These are phyloP conservation scores for Phyllostachys edulis DNA, from an alignment of 176 grass and related monocot species.

Conservation along the genomic window DNA sequence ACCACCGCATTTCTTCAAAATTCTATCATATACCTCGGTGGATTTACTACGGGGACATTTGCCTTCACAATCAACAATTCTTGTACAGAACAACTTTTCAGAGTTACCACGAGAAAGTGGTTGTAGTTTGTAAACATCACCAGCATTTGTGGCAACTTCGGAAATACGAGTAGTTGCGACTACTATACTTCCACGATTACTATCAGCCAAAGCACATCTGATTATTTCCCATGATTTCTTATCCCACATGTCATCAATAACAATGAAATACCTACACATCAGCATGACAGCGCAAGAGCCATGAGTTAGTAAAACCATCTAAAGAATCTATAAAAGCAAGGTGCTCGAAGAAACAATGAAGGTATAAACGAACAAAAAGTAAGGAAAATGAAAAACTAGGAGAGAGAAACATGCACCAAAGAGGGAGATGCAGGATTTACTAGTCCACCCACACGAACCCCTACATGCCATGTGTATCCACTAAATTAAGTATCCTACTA, in stretches of 20 bases:
- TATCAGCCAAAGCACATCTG: neutral
- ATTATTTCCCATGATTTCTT: neutral
- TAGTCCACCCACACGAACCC: too few relatives aligned
- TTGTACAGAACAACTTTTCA: neutral
- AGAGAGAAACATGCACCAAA: too few relatives aligned
- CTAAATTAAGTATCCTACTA: too few relatives aligned
- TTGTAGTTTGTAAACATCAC: neutral
- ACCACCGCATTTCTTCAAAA: constrained; percentile 20
- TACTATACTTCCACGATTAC: neutral
- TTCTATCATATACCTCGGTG: neutral
- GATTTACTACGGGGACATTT: neutral
- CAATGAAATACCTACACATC: neutral
- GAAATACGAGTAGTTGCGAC: neutral
- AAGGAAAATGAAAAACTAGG: too few relatives aligned
- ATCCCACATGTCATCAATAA: too few relatives aligned
- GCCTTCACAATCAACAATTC: neutral
- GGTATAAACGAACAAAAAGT: too few relatives aligned
- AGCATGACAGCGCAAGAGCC: accelerated
- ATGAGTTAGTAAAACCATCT: neutral
- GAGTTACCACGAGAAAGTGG: neutral
- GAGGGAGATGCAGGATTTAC: too few relatives aligned
- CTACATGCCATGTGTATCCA: too few relatives aligned
- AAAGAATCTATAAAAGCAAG: neutral
- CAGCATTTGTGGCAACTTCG: neutral
- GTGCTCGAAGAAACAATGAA: too few relatives aligned